Base-by-base conservation (phyloP, 306 rosid genomes). In the Lathyrus aphaca region DNA sequence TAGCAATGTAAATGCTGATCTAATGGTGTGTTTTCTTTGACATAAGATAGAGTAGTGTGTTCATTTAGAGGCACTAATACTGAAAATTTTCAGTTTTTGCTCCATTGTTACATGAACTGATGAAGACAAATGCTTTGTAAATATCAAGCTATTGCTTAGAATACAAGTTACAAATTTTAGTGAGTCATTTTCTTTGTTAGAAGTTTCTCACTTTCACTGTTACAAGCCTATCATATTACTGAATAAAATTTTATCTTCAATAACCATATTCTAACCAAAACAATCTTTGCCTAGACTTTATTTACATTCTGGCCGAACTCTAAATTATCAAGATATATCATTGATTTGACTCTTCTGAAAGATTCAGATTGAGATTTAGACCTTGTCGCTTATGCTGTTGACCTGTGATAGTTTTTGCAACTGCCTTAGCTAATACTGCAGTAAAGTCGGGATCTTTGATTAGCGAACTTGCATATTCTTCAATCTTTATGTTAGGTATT, bases 341-440 rank as follows among this genome's bases (percentile, higher is more conserved):
- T 57, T 66, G 39, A 39, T 14, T 51, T 74, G 62, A 77, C 30
- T 35, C 59, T 59, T 69, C 46, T 0, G 69, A 23, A 62, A 67
- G 37, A 32, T 66, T 45, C 71, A 79, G 64, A 66, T 75, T 69
- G 53, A 79, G 82, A 37, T 79, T 77, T 40, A 76, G 66, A 49
- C 5, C 72, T 69, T 67, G 78, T 60, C 32, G 43, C 75, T 75
- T 66, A 14, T 64, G 78, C 14, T 69, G 75, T 30, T 69, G 83
- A 38, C 44, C 35, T 49, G 74, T 71, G 70, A 84, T 72, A 75
- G 84, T 81, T 42, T 76, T 66, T 7, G 83, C 89, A 79, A 90
- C 91, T 27, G 91, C 94, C 42, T 84, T 82, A 16, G 88, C 96
- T 66, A 90, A 64, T 42, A 88, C 70, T 11, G 72, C 13, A 1